Base-by-base conservation (phyloP, 176 grass and related monocot species). In the Aegilops tauschii region DNA sequence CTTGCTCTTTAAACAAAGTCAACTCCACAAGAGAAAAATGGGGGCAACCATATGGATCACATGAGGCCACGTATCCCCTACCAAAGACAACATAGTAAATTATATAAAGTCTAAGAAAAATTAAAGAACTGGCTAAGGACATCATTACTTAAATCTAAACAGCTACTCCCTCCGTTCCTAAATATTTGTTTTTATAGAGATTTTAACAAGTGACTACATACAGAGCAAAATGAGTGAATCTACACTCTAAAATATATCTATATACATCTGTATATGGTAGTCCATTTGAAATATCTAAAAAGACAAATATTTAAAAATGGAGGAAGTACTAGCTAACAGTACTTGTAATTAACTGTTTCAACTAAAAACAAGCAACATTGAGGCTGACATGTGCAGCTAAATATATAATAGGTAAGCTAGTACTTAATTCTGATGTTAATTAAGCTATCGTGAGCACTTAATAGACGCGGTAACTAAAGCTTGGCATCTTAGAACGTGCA, bases 401-500 rank as follows among this genome's bases (percentile, higher is more conserved):
- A 50, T 18, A 28, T 74, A 47, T 3, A 87, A 76, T 81, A 17
- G 47, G 35, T 70, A 40, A 83, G n/a, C 21, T 76, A 78, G 76
- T 84, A 84, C 45, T 77, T 56, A 76, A 93, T 35, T 70, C 56
- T 12, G 25, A 4, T 34, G 37, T 50, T 89, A 77, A 89, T 81
- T 77, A 89, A 84, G 79, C 40, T 80, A 82, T 88, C 87, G 69
- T 83, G 85, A 69, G 68, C 66, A 62, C 68, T 91, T 80, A 87
- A 81, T 85, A 80, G 81, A 44, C 77, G 76, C 40, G 56, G 44
- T 87, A 89, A 84, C 84, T 92, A 84, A 89, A 87, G 80, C 56
- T 94, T 82, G 72, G 74, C 80, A 92, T 91, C 87, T 86, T 82
- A 89, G 42, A 94, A 94, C 90, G 77, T 94, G 92, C 84, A 76